Percentiles rank a stretch among this genome's conserved stretches.
These are phyloP conservation scores for Pelagophyceae sp. DNA, from an alignment of 352 stramenopile species.

Conservation along the genomic window DNA sequence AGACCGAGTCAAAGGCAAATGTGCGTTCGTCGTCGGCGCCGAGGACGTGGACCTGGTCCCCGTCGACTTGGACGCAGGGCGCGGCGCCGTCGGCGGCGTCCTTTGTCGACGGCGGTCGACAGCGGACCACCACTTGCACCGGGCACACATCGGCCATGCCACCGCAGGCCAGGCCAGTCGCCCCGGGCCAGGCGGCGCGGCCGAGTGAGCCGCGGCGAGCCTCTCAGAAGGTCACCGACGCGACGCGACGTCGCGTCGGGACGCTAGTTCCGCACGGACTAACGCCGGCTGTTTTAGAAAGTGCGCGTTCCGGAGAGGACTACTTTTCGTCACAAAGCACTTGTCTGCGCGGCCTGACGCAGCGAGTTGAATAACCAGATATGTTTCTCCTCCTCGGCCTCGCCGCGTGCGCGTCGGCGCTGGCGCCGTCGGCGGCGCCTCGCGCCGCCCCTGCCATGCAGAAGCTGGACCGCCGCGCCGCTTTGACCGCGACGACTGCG, in stretches of 20 bases:
- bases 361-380: too few relatives aligned
- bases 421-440: background rate
- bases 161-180: background rate
- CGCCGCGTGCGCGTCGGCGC: background rate
- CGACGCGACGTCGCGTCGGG: background rate
- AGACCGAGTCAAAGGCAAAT: constrained; percentile 9
- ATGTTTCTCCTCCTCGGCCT: background rate
- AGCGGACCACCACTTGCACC: background rate
- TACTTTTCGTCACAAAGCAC: too few relatives aligned
- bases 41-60: background rate
- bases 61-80: background rate
- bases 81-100: too few relatives aligned
- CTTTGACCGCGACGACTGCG: constrained; percentile 32
- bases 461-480: constrained; percentile 30
- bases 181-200: too few relatives aligned
- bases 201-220: too few relatives aligned
- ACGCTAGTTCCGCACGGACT: too few relatives aligned
- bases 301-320: too few relatives aligned
- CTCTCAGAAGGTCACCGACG: background rate
- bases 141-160: background rate
- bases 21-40: background rate
- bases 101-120: background rate
- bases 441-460: constrained; percentile 43
- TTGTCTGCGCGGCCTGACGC: too few relatives aligned
- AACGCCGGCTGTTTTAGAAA: too few relatives aligned